Base-by-base conservation (phyloP, 2,329 filamentous ascomycete species). In the Fusarium austroafricanum region DNA sequence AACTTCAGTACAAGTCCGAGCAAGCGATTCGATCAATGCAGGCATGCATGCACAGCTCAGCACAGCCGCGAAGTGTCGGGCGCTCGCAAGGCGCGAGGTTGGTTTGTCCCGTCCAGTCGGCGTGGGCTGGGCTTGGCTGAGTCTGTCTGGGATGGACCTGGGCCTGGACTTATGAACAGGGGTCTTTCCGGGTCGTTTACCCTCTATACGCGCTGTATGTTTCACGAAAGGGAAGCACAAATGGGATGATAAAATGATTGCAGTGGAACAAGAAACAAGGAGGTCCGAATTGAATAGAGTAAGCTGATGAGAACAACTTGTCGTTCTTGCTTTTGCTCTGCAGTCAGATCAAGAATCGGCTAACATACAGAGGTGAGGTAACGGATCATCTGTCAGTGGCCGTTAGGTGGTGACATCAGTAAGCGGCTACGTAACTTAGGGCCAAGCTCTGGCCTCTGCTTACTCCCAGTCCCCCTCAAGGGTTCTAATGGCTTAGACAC, bases 21-120 rank as follows among this genome's bases (percentile, higher is more conserved):
- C n/a, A 35, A 56, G 31, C 31, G 14, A 39, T 31, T 29, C 52
- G 50, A 20, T 17, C 52, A 55, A 20, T 17, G 28, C 35, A 53
- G 15, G 31, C 35, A 53, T 33, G 31, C 31, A 35, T 31, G 26
- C 51, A 38, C 18, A 38, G 55, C 54, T 14, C 40, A 58, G 57
- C 60, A 62, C 61, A 64, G 61, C 61, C 61, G 70, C 72, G 70
- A 69, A 62, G 70, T 66, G 35, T 70, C 56, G 54, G 58, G 60
- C 53, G 64, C 59, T 58, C 61, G 43, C 39, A 49, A 59, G 56
- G 61, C 65, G 61, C 62, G 61, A 73, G 71, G 64, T 68, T 73
- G 71, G 69, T 66, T 55, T 40, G 52, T 43, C 50, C 50, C 38
- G 47, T 61, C 58, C 56, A 59, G 47, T 61, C 23, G 59, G 60